A percentile compares a stretch with the other conserved stretches of the same genome.
Evolutionary conservation across 192 early-diverging fungal species (phyloP).

Genomic region (Glomus cerebriforme): DNA sequence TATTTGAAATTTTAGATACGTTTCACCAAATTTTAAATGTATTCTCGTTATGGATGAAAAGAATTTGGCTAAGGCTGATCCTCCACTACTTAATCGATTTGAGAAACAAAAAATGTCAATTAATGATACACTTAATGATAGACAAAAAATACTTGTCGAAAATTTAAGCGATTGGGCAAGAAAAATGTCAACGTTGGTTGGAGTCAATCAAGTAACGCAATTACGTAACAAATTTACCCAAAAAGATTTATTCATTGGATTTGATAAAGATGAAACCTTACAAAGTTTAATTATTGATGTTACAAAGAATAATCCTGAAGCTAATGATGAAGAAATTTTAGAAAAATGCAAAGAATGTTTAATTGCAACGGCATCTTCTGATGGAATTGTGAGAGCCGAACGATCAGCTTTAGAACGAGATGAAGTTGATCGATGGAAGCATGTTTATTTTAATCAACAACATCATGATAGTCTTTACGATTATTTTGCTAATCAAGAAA

Average conservation of each 20-base stretch:
- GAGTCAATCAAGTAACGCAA: not conserved
- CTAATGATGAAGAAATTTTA: conserved; percentile 16
- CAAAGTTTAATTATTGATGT: conserved; percentile 26
- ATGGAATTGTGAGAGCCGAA: conserved; percentile 28
- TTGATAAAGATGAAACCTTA: conserved; percentile 17
- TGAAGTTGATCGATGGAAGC: conserved; percentile 23
- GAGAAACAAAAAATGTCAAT: conserved; percentile 27
- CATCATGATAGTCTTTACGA: conserved; percentile 1
- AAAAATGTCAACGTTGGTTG: conserved; percentile 9
- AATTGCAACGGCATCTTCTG: conserved; percentile 28
- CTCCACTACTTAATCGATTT: conserved; percentile 20
- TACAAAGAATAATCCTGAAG: not conserved
- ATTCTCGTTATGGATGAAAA: conserved; percentile 32
- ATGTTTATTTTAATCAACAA: conserved; percentile 19
- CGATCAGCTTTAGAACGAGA: not conserved
- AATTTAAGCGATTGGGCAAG: conserved; percentile 10
- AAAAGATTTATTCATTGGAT: conserved; percentile 33
- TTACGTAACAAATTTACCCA: not conserved
- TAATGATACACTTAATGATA: conserved; percentile 6
- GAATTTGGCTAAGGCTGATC: conserved; percentile 1
- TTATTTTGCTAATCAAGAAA: not conserved
- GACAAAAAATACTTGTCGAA: not conserved
- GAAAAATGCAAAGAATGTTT: conserved; percentile 26
- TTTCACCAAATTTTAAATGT: conserved; percentile 24
- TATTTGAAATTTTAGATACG: not conserved